Evolutionary conservation across 805 yeast genomes (phyloP).

Genomic region (Kodamaea kaohsiungensis): DNA sequence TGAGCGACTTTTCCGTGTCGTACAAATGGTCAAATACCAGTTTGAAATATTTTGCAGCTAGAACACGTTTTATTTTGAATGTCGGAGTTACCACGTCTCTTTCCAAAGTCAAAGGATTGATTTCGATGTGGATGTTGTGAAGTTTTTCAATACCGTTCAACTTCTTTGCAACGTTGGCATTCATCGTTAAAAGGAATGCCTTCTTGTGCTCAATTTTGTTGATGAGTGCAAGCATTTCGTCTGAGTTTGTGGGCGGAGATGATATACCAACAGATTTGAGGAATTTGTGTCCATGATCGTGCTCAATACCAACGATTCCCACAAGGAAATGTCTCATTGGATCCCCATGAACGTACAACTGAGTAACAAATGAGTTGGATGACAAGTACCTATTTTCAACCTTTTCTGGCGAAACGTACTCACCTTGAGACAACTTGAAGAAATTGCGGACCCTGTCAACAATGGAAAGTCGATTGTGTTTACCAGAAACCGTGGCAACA

Average conservation of each 20-base stretch:
- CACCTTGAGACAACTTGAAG: constrained; percentile 47
- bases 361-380: constrained; percentile 27
- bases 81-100: constrained; percentile 21
- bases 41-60: constrained; percentile 28
- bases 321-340: constrained; percentile 29
- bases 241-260: constrained; percentile 14
- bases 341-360: constrained; percentile 37
- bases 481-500: constrained; percentile 27
- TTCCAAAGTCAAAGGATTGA: constrained; percentile 30
- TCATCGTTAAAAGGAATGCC: constrained; percentile 24
- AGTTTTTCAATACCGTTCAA: constrained; percentile 35
- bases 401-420: constrained; percentile 45
- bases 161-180: constrained; percentile 20
- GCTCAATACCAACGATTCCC: constrained; percentile 30
- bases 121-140: constrained; percentile 30
- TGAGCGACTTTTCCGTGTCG: constrained; percentile 12
- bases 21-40: constrained; percentile 13
- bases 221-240: constrained; percentile 22
- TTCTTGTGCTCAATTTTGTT: constrained; percentile 24
- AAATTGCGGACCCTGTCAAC: constrained; percentile 52
- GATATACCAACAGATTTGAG: constrained; percentile 14
- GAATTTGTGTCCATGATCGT: constrained; percentile 22
- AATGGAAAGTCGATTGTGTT: constrained; percentile 39
- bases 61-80: constrained; percentile 16
- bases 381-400: constrained; percentile 37